These are phyloP conservation scores for Polychaeton citri DNA, from an alignment of 2,329 filamentous ascomycete species.

Conservation along the genomic window DNA sequence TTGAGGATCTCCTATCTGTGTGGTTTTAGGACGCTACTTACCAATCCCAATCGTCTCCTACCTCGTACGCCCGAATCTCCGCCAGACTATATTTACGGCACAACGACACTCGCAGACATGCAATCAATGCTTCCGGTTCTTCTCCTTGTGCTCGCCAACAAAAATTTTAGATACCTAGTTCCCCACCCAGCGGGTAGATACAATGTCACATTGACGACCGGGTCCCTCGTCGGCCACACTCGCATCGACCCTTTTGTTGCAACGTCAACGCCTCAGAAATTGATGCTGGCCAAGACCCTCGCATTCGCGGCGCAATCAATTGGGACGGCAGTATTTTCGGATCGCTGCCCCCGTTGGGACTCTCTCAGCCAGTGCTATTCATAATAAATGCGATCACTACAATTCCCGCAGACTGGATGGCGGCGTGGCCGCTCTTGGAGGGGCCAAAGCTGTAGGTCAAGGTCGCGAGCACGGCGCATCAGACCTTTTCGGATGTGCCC, in stretches of 20 bases:
- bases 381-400: slow-evolving; percentile 7
- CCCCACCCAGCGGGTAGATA: neutral
- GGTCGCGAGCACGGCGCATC: slow-evolving; percentile 10
- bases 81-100: no score
- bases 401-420: slow-evolving; percentile 6
- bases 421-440: slow-evolving; percentile 10
- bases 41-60: no score
- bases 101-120: no score
- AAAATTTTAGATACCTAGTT: neutral
- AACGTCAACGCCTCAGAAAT: neutral
- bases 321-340: slow-evolving; percentile 12
- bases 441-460: slow-evolving; percentile 15
- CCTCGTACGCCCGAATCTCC: no score
- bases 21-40: no score
- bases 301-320: slow-evolving; percentile 10
- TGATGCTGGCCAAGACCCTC: slow-evolving; percentile 6
- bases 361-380: slow-evolving; percentile 13
- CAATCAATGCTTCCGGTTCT: no score
- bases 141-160: neutral
- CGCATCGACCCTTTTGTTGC: neutral
- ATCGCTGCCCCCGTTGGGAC: slow-evolving; percentile 5
- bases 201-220: neutral
- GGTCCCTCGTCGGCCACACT: neutral
- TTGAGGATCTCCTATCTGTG: no score
- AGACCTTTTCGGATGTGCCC: slow-evolving; percentile 10